Evolutionary conservation across 768 basidiomycete genomes (phyloP).

Genomic region (Phlebiopsis flavidoalba): DNA sequence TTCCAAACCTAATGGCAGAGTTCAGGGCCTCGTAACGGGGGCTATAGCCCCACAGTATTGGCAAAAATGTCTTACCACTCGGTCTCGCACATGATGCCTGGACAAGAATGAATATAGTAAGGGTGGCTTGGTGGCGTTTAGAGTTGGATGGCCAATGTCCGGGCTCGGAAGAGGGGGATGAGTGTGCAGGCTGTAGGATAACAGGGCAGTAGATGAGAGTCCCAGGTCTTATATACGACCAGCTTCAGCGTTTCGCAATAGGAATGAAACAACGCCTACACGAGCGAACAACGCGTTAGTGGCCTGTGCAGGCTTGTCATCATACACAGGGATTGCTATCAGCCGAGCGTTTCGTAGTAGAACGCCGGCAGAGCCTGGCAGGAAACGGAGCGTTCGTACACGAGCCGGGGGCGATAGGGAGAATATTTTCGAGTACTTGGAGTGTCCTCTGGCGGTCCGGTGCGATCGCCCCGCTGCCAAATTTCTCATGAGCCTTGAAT

Average conservation of each 20-base stretch:
- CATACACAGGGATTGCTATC: background rate
- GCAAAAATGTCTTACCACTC: constrained; percentile 20
- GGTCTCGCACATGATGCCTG: constrained; percentile 19
- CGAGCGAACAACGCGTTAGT: constrained; percentile 1
- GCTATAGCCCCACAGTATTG: too few species aligned
- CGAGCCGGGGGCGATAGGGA: background rate
- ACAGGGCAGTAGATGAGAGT: background rate
- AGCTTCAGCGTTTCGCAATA: background rate
- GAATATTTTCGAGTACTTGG: background rate
- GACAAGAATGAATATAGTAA: background rate
- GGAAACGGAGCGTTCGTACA: background rate
- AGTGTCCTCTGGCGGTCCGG: background rate
- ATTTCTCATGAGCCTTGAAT: background rate
- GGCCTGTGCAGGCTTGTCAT: background rate
- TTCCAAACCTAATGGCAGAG: constrained; percentile 19
- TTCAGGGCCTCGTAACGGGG: background rate
- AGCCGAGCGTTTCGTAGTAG: background rate
- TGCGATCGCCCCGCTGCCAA: background rate
- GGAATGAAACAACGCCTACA: background rate
- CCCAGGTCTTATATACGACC: background rate
- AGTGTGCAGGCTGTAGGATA: background rate
- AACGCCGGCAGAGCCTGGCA: background rate
- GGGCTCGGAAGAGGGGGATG: background rate
- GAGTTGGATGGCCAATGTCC: background rate
- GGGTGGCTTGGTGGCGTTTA: constrained; percentile 6